A percentile compares a stretch with the other conserved stretches of the same genome.
Evolutionary conservation across 2,329 filamentous ascomycete genomes (phyloP).

Genomic region (Scytalidium lignicola): DNA sequence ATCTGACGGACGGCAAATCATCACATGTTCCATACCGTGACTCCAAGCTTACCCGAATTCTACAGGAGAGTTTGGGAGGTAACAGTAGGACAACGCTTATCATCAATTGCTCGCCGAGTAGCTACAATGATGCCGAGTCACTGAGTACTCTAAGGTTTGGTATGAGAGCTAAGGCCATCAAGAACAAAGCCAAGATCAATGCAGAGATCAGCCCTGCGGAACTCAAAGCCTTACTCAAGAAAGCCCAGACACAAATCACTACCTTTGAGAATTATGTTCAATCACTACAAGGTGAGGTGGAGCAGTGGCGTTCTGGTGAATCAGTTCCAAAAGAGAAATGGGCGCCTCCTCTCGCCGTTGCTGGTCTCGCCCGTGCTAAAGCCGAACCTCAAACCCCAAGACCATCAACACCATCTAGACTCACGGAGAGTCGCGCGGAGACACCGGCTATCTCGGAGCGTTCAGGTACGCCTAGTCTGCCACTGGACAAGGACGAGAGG

Average conservation of each 20-base stretch:
- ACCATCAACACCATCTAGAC: conserved; percentile 56
- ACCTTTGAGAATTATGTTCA: conserved; percentile 85
- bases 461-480: conserved; percentile 78
- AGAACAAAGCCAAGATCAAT: conserved; percentile 99
- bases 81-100: conserved; percentile 98
- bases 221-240: conserved; percentile 87
- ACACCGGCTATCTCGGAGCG: conserved; percentile 69
- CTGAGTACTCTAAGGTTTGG: conserved; percentile 89
- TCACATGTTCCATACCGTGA: conserved; percentile 95
- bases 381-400: conserved; percentile 40
- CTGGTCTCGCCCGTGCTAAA: conserved; percentile 39
- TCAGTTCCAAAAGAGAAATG: conserved; percentile 83
- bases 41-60: conserved; percentile 92
- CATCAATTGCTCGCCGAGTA: conserved; percentile 98
- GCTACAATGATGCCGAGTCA: conserved; percentile 95
- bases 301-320: conserved; percentile 83
- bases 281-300: conserved; percentile 77
- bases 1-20: conserved; percentile 93
- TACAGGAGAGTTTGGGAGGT: conserved; percentile 95
- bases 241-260: conserved; percentile 83
- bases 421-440: conserved; percentile 55
- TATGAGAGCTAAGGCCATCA: conserved; percentile 95
- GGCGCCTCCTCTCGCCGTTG: conserved; percentile 62
- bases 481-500: conserved; percentile 91
- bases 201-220: conserved; percentile 94